A percentile compares a stretch with the other conserved stretches of the same genome.
These are phyloP conservation scores for Nadsonia fulvescens DNA, from an alignment of 805 yeast genomes.

Conservation along the genomic window DNA sequence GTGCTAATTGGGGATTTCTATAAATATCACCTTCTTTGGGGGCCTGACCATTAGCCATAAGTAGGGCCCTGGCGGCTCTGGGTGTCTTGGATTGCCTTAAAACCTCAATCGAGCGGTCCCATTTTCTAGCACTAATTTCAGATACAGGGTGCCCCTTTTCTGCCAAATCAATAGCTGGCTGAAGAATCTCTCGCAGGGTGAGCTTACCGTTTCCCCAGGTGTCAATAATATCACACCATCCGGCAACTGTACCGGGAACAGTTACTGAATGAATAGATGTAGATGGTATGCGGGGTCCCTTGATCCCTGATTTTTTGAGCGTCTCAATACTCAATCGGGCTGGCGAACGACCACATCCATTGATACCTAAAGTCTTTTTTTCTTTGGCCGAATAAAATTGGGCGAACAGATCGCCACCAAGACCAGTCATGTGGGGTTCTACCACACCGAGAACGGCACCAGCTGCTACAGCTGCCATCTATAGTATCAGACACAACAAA, in stretches of 20 bases:
- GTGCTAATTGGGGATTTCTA: conserved; percentile 33
- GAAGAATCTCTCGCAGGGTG: conserved; percentile 31
- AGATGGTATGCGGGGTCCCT: conserved; percentile 30
- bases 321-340: conserved; percentile 28
- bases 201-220: conserved; percentile 61
- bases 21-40: conserved; percentile 46
- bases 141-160: conserved; percentile 49
- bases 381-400: conserved; percentile 34
- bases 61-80: conserved; percentile 19
- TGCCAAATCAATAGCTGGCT: conserved; percentile 38
- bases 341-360: conserved; percentile 64
- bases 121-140: conserved; percentile 33
- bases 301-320: conserved; percentile 26
- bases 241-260: conserved; percentile 70
- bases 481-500: too few relatives aligned
- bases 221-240: conserved; percentile 55
- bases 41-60: conserved; percentile 18
- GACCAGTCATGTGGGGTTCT: conserved; percentile 24
- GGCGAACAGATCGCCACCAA: conserved; percentile 33
- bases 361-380: conserved; percentile 42
- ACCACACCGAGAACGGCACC: conserved; percentile 21
- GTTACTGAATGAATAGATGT: conserved; percentile 42
- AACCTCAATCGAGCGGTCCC: conserved; percentile 26
- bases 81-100: conserved; percentile 23
- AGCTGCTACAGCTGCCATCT: conserved; percentile 27